Conservation (phyloP, 176 grass and related monocot genomes). For the Melocanna baccifera region DNA sequence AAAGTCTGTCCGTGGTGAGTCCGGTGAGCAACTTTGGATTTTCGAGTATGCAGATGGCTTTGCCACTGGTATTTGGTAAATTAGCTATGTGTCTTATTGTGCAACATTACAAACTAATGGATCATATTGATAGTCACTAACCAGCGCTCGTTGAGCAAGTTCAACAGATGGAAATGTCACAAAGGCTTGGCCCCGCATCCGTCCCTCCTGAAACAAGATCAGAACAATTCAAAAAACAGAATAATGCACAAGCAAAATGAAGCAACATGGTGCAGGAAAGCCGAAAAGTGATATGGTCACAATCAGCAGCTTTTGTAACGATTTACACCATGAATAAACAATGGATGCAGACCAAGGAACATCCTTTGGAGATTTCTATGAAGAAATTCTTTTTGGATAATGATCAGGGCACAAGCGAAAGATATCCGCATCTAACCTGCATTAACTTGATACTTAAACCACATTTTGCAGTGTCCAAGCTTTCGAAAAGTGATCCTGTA, state of each 20-base stretch:
- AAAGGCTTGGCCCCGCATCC: conserved; percentile 93
- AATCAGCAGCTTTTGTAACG: neutral
- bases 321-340: neutral
- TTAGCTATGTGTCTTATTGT: neutral
- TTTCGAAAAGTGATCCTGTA: conserved; percentile 81
- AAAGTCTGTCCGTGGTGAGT: neutral
- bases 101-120: neutral
- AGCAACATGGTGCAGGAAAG: neutral
- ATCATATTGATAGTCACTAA: conserved; percentile 33
- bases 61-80: neutral
- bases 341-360: neutral
- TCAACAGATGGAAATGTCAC: conserved; percentile 83
- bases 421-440: conserved; percentile 56
- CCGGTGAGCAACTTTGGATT: neutral
- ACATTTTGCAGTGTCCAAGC: conserved; percentile 51
- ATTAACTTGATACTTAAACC: conserved; percentile 81
- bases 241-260: neutral
- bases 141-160: conserved; percentile 70
- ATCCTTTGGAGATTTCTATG: neutral
- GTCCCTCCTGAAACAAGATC: conserved; percentile 65
- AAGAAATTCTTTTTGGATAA: neutral
- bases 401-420: neutral
- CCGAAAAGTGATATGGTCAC: neutral
- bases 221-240: conserved; percentile 1
- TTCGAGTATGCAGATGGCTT: neutral